phyloP scores from a whole-genome alignment of 2,329 filamentous ascomycete species.

The Fusarium euwallaceae region DNA sequence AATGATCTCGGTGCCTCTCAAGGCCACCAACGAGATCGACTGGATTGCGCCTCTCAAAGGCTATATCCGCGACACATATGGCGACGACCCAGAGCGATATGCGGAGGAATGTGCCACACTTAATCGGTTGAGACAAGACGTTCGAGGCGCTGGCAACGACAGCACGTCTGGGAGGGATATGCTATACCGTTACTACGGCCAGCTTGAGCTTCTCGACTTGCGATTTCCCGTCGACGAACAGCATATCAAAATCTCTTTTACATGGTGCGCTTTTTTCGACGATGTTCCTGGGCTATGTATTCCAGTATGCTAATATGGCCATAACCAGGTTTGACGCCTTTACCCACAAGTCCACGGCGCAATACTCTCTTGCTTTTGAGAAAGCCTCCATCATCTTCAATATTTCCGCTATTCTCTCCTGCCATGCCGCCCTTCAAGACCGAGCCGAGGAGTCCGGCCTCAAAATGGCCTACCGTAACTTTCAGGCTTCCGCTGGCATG shows the following conservation, averaged over 20 bases:
- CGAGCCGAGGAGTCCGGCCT: conserved; percentile 91
- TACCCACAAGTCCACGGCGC: conserved; percentile 95
- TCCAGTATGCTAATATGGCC: conserved; percentile 10
- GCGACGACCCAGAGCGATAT: conserved; percentile 96
- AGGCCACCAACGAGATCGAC: conserved; percentile 97
- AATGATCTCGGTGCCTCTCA: conserved; percentile 95
- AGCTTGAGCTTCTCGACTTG: conserved; percentile 93
- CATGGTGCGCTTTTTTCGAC: conserved; percentile 75
- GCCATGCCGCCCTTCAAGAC: conserved; percentile 93
- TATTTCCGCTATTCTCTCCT: conserved; percentile 96
- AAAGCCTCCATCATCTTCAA: conserved; percentile 99
- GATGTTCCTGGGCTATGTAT: neutral
- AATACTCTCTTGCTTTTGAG: conserved; percentile 97
- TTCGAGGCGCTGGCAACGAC: conserved; percentile 97
- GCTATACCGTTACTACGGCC: conserved; percentile 96
- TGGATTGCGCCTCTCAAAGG: conserved; percentile 93
- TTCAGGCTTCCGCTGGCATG: conserved; percentile 98
- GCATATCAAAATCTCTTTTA: conserved; percentile 99
- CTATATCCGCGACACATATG: conserved; percentile 94
- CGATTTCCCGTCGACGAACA: conserved; percentile 98
- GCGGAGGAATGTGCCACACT: conserved; percentile 94
- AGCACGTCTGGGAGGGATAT: conserved; percentile 94
- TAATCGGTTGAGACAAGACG: conserved; percentile 96
- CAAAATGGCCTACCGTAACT: conserved; percentile 97
- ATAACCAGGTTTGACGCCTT: conserved; percentile 95